Conservation (phyloP, 2,329 filamentous ascomycete genomes). For the Colletotrichum abscissum region DNA sequence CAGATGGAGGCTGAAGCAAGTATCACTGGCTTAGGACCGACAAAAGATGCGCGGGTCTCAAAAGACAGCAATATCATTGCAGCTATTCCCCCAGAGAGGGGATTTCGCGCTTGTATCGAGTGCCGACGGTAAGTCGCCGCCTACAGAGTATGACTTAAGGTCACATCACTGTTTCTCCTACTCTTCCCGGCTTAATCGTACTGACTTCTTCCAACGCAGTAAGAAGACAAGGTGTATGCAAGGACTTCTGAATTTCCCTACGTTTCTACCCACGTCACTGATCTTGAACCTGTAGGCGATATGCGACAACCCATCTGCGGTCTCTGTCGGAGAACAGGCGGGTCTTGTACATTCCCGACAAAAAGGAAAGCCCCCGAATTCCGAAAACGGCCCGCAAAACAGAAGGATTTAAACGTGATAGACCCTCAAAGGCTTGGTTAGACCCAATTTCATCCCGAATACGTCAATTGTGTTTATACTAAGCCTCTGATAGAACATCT, state of each 20-base stretch:
- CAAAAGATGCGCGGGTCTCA: neutral
- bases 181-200: neutral
- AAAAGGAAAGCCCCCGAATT: neutral
- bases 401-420: neutral
- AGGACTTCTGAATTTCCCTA: neutral
- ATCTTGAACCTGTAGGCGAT: neutral
- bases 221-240: neutral
- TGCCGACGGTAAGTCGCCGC: neutral
- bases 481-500: neutral
- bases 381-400: neutral
- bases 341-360: neutral
- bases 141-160: neutral
- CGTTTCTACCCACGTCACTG: neutral
- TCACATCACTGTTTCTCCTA: neutral
- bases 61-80: neutral
- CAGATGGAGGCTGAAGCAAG: neutral
- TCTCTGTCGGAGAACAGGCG: neutral
- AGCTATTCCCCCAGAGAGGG: neutral
- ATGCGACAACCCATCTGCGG: neutral
- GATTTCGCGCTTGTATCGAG: neutral
- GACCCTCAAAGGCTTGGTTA: neutral
- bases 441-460: too few species aligned
- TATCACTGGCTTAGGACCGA: too few species aligned
- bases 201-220: neutral
- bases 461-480: neutral